These are phyloP conservation scores for Sarocladium strictum DNA, from an alignment of 2,329 filamentous ascomycete species.

Conservation along the genomic window DNA sequence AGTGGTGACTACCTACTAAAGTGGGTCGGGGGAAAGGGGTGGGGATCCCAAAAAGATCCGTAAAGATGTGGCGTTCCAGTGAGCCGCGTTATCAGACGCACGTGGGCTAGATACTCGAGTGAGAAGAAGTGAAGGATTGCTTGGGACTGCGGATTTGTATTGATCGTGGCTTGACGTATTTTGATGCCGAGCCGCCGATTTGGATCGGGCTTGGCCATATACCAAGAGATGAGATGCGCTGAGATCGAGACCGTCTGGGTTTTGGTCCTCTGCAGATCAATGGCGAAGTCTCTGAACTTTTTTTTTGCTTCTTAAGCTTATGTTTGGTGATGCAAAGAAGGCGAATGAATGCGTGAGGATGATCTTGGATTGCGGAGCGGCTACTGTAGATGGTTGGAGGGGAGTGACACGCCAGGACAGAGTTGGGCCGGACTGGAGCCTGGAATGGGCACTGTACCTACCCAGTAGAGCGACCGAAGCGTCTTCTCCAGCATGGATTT, in stretches of 20 bases:
- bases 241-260: too few species aligned
- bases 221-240: neutral
- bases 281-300: too few species aligned
- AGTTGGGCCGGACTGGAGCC: neutral
- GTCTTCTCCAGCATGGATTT: too few species aligned
- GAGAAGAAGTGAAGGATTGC: neutral
- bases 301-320: too few species aligned
- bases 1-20: too few species aligned
- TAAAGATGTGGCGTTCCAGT: slow-evolving; percentile 1
- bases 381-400: too few species aligned
- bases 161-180: neutral
- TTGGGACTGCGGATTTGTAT: neutral
- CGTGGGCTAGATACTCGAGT: neutral
- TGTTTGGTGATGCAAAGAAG: neutral
- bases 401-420: too few species aligned
- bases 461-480: neutral
- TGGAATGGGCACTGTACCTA: neutral
- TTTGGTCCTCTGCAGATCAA: neutral
- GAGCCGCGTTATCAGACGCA: neutral
- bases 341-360: too few species aligned
- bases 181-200: neutral
- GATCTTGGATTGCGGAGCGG: too few species aligned
- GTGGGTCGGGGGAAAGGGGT: neutral
- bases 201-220: neutral
- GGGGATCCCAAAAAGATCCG: too few species aligned